A percentile compares a stretch with the other conserved stretches of the same genome.
These are phyloP conservation scores for Oryza coarctata DNA, from an alignment of 176 grass and related monocot genomes.

Conservation along the genomic window DNA sequence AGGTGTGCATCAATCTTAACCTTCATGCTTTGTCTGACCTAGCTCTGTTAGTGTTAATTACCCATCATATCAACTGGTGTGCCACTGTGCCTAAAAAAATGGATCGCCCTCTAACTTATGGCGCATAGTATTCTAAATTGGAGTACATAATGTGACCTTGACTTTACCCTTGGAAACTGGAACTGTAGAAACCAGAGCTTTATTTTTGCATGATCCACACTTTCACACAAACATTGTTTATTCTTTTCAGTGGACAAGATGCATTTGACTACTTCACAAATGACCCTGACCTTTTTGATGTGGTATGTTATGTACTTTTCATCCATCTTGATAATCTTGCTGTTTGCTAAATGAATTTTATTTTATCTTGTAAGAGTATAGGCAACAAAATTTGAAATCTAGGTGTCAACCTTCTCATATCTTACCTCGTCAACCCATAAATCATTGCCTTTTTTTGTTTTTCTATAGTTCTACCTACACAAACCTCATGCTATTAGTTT, in stretches of 20 bases:
- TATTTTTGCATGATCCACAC: background rate
- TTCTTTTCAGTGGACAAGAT: slow-evolving; percentile 68
- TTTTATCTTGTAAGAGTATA: background rate
- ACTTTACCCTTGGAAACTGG: background rate
- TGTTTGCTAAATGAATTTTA: slow-evolving; percentile 7
- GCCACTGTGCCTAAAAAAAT: background rate
- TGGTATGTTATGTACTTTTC: slow-evolving; percentile 48
- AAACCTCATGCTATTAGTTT: background rate
- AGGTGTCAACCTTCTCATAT: background rate
- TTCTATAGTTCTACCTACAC: background rate
- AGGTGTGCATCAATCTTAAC: background rate
- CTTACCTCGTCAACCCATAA: slow-evolving; percentile 2
- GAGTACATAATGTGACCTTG: background rate
- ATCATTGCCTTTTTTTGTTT: background rate
- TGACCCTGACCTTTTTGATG: slow-evolving; percentile 76
- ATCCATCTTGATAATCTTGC: background rate
- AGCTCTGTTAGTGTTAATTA: background rate
- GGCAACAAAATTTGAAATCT: background rate
- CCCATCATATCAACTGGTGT: background rate
- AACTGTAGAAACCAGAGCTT: background rate
- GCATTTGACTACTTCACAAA: slow-evolving; percentile 87
- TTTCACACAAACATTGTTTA: slow-evolving; percentile 13
- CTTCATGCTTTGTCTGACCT: background rate
- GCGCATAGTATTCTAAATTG: background rate
- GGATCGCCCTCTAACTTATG: background rate